Percentiles rank a stretch among this genome's conserved stretches.
Evolutionary conservation across 257 asterid genomes (phyloP).

Genomic region (Pogostemon cablin): DNA sequence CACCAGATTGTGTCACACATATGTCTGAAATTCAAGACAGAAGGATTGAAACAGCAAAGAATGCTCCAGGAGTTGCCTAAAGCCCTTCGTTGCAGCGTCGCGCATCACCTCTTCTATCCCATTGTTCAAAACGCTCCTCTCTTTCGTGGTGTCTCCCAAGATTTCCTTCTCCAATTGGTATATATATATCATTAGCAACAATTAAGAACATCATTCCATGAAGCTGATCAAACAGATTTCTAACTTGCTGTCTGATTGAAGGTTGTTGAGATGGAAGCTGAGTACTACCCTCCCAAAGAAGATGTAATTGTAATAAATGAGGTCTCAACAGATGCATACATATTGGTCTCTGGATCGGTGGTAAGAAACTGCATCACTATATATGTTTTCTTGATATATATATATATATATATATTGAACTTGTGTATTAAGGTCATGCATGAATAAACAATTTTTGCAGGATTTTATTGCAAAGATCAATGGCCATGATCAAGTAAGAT

Average conservation of each 20-base stretch:
- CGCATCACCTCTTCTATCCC: slow-evolving; percentile 57
- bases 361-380: slow-evolving; percentile 29
- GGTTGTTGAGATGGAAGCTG: slow-evolving; percentile 62
- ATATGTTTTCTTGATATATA: background rate
- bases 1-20: slow-evolving; percentile 72
- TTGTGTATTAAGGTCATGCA: background rate
- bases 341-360: slow-evolving; percentile 54
- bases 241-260: slow-evolving; percentile 3
- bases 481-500: slow-evolving; percentile 52
- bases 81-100: slow-evolving; percentile 69
- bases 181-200: background rate
- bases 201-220: background rate
- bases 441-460: slow-evolving; percentile 33
- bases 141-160: slow-evolving; percentile 64
- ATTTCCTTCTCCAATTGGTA: slow-evolving; percentile 75
- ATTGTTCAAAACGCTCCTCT: slow-evolving; percentile 47
- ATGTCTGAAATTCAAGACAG: slow-evolving; percentile 77
- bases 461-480: slow-evolving; percentile 44
- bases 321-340: slow-evolving; percentile 43
- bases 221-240: background rate
- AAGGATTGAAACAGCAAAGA: slow-evolving; percentile 66
- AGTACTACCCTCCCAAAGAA: slow-evolving; percentile 53
- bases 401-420: no score
- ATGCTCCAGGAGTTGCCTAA: slow-evolving; percentile 66
- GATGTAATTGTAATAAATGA: slow-evolving; percentile 54